Evolutionary conservation across 768 basidiomycete genomes (phyloP).

Genomic region (Amanita rimosa): DNA sequence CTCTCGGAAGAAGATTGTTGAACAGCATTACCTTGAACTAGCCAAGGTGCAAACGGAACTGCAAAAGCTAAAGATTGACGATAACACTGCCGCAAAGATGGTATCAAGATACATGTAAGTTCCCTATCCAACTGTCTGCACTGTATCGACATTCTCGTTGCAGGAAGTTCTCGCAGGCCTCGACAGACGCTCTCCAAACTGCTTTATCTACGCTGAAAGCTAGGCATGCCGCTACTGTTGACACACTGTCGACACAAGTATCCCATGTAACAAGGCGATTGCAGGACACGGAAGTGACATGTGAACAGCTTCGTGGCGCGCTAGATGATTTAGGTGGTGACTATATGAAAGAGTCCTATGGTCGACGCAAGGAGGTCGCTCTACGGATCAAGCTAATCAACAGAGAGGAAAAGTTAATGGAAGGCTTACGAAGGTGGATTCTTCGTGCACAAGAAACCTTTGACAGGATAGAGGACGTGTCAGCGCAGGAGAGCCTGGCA

Average conservation of each 20-base stretch:
- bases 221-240: constrained; percentile 50
- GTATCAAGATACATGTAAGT: constrained; percentile 78
- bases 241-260: constrained; percentile 43
- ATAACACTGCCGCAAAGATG: constrained; percentile 71
- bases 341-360: constrained; percentile 58
- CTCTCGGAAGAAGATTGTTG: constrained; percentile 30
- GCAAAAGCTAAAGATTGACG: constrained; percentile 47
- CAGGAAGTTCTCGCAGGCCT: constrained; percentile 78
- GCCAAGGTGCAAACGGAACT: constrained; percentile 37
- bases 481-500: constrained; percentile 22
- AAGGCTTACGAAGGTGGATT: constrained; percentile 46
- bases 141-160: neutral
- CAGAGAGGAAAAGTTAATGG: constrained; percentile 51
- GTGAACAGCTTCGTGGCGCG: constrained; percentile 40
- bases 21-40: constrained; percentile 33
- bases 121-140: neutral
- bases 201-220: constrained; percentile 46
- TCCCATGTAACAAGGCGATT: constrained; percentile 32
- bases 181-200: constrained; percentile 53
- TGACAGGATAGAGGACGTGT: constrained; percentile 7
- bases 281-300: constrained; percentile 28
- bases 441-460: constrained; percentile 35
- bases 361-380: constrained; percentile 59
- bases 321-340: constrained; percentile 66
- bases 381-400: constrained; percentile 50